phyloP scores from a whole-genome alignment of 1,139 yeast species.

The Arxiozyma slooffiae region DNA sequence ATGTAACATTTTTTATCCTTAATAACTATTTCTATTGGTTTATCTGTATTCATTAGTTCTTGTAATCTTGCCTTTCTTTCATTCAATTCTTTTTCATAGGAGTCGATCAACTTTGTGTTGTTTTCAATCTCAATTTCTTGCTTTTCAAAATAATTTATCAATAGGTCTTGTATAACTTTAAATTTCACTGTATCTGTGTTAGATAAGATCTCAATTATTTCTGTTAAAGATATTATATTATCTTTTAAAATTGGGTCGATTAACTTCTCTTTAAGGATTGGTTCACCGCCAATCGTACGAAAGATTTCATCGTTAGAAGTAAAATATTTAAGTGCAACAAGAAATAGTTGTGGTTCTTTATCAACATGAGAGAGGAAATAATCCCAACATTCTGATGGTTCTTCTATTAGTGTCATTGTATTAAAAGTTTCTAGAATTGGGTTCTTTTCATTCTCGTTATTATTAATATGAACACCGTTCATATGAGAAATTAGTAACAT shows the following conservation, averaged over 20 bases:
- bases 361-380: constrained; percentile 49
- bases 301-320: constrained; percentile 50
- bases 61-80: constrained; percentile 45
- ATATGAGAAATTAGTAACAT: constrained; percentile 59
- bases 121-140: constrained; percentile 60
- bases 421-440: constrained; percentile 52
- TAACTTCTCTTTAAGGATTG: constrained; percentile 38
- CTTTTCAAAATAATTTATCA: constrained; percentile 51
- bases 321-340: constrained; percentile 55
- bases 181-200: constrained; percentile 57
- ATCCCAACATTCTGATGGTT: constrained; percentile 47
- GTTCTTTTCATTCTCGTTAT: constrained; percentile 32
- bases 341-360: constrained; percentile 54
- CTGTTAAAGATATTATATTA: constrained; percentile 62
- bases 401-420: constrained; percentile 48
- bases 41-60: constrained; percentile 35
- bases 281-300: constrained; percentile 44
- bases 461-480: constrained; percentile 38
- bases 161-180: constrained; percentile 62
- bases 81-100: constrained; percentile 60
- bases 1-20: constrained; percentile 64
- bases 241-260: constrained; percentile 45
- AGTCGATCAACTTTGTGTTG: constrained; percentile 54
- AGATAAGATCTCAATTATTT: constrained; percentile 61
- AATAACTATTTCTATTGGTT: constrained; percentile 46